Evolutionary conservation across 2,329 filamentous ascomycete genomes (phyloP).

Genomic region (Daldinia sp.): DNA sequence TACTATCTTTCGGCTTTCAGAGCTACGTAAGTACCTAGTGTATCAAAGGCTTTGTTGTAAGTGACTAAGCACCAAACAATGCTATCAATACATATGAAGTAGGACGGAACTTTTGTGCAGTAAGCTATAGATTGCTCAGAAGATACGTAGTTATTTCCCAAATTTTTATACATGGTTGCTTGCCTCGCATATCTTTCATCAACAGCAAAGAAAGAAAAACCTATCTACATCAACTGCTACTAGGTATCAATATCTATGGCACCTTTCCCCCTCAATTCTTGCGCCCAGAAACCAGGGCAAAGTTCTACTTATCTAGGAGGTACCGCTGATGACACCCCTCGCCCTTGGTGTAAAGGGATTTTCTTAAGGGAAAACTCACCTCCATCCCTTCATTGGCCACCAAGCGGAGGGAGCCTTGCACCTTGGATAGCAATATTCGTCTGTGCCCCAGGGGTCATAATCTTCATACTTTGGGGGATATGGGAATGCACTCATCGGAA

Average conservation of each 20-base stretch:
- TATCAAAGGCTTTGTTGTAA: not conserved
- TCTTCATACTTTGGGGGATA: slow-evolving; percentile 28
- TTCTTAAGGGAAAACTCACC: not conserved
- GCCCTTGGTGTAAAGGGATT: not conserved
- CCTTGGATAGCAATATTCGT: slow-evolving; percentile 37
- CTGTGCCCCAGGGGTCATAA: not conserved
- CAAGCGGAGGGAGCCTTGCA: slow-evolving; percentile 24
- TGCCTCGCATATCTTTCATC: not conserved
- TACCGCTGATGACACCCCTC: not conserved
- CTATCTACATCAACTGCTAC: not conserved
- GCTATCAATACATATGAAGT: not conserved
- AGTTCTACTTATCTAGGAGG: not conserved
- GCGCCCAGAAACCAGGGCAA: not conserved
- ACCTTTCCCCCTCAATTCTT: not conserved
- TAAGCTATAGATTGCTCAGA: not conserved
- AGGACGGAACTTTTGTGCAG: not conserved
- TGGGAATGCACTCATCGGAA: slow-evolving; percentile 18
- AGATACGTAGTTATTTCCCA: not conserved
- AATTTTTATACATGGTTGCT: not conserved
- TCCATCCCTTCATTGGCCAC: slow-evolving; percentile 33
- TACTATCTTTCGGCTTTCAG: not conserved
- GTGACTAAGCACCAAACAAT: not conserved
- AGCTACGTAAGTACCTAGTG: not conserved
- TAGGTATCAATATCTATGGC: not conserved
- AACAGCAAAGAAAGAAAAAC: not conserved